Percentiles rank a stretch among this genome's conserved stretches.
Evolutionary conservation across 768 basidiomycete genomes (phyloP).

Genomic region (Nevesoporus exiguus): DNA sequence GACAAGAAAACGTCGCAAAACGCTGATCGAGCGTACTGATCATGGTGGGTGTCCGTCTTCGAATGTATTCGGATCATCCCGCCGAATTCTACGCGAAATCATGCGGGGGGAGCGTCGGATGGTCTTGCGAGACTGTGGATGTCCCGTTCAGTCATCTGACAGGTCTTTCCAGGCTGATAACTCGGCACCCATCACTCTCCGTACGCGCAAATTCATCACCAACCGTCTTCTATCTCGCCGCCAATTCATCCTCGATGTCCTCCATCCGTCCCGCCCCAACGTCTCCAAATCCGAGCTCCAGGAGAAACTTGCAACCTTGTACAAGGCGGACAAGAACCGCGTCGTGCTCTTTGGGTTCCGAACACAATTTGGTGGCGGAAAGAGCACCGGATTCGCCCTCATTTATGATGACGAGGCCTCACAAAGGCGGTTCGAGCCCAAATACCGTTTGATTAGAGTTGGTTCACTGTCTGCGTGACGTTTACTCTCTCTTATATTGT

Average conservation of each 20-base stretch:
- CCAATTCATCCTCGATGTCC: conserved; percentile 92
- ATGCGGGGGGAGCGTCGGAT: conserved; percentile 24
- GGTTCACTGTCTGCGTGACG: conserved; percentile 34
- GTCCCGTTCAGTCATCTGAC: conserved; percentile 17
- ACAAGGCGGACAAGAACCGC: conserved; percentile 89
- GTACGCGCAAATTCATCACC: conserved; percentile 99
- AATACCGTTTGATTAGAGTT: conserved; percentile 90
- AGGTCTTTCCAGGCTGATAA: conserved; percentile 57
- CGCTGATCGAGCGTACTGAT: conserved; percentile 21
- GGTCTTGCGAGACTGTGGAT: conserved; percentile 20
- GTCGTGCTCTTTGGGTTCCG: conserved; percentile 93
- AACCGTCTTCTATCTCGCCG: conserved; percentile 95
- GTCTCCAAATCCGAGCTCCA: conserved; percentile 89
- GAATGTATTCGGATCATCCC: neutral
- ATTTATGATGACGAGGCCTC: conserved; percentile 95
- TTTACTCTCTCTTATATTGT: conserved; percentile 2
- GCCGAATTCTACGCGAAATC: conserved; percentile 9
- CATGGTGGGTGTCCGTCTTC: conserved; percentile 35
- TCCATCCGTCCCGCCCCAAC: conserved; percentile 94
- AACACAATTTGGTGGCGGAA: conserved; percentile 97
- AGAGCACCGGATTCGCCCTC: conserved; percentile 94
- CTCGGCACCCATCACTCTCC: conserved; percentile 87
- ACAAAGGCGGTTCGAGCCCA: conserved; percentile 97
- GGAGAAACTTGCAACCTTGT: conserved; percentile 87
- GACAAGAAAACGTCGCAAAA: conserved; percentile 23